A percentile compares a stretch with the other conserved stretches of the same genome.
These are phyloP conservation scores for Aureobasidium sp. DNA, from an alignment of 2,329 filamentous ascomycete genomes.

Conservation along the genomic window DNA sequence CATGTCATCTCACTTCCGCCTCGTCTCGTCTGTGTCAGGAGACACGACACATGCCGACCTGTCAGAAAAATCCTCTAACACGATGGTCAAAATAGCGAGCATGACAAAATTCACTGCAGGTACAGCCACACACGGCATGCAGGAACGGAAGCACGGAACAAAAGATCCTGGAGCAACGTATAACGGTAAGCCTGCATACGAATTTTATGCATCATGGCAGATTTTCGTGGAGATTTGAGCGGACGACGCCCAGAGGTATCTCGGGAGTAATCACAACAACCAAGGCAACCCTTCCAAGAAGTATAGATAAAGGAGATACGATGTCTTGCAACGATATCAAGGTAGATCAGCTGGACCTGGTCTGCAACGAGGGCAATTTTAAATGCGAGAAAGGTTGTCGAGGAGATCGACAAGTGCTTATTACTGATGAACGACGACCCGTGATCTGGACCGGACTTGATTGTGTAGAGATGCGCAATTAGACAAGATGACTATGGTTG, in stretches of 20 bases:
- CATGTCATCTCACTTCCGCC: not conserved
- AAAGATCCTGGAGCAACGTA: not conserved
- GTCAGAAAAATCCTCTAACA: not conserved
- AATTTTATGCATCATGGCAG: constrained; percentile 7
- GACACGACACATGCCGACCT: not conserved
- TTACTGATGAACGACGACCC: not conserved
- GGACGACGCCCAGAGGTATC: not conserved
- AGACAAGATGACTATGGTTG: not conserved
- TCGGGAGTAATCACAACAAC: not conserved
- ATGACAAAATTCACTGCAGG: not conserved
- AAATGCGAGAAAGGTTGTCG: not conserved
- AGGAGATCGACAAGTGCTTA: not conserved
- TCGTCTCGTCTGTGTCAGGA: not conserved
- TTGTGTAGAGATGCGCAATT: not conserved
- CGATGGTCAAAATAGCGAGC: not conserved
- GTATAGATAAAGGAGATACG: not conserved
- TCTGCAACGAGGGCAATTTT: not conserved
- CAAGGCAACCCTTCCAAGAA: not conserved
- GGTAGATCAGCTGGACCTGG: not conserved
- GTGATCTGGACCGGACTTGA: not conserved
- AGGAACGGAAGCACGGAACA: constrained; percentile 2
- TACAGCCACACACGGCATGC: not conserved
- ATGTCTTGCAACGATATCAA: not conserved
- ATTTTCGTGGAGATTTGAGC: constrained; percentile 7
- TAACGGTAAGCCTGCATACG: constrained; percentile 4